Evolutionary conservation across 495 filamentous ascomycete species (phyloP).

Genomic region (Neurospora pannonica): DNA sequence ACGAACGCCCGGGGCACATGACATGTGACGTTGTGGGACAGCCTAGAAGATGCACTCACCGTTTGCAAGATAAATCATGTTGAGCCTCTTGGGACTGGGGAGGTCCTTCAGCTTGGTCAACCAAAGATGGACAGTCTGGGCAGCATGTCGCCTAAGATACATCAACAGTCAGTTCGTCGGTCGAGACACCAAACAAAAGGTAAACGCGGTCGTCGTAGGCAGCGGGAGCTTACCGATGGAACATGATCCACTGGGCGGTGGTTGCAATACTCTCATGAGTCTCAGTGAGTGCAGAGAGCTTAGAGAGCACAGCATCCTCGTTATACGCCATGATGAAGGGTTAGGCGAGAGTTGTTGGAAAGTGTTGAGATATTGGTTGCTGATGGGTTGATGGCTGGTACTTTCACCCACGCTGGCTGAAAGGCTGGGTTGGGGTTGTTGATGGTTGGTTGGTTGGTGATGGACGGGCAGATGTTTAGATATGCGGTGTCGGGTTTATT

Average conservation of each 20-base stretch:
- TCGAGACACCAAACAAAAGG: conserved; percentile 6
- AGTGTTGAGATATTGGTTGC: not conserved
- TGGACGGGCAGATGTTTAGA: not conserved
- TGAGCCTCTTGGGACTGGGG: conserved; percentile 71
- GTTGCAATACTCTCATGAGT: conserved; percentile 92
- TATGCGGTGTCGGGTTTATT: not conserved
- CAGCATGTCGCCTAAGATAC: conserved; percentile 66
- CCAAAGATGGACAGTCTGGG: conserved; percentile 83
- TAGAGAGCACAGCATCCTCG: conserved; percentile 85
- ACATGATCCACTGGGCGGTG: conserved; percentile 98
- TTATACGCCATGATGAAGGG: conserved; percentile 69
- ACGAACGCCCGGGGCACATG: not conserved
- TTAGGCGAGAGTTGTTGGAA: not conserved
- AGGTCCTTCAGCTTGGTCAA: conserved; percentile 79
- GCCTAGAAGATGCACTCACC: conserved; percentile 41
- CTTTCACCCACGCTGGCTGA: not conserved
- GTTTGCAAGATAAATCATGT: conserved; percentile 91
- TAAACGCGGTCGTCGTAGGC: not conserved
- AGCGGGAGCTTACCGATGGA: conserved; percentile 69
- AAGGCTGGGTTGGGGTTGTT: not conserved
- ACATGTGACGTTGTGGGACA: not conserved
- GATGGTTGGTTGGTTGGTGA: not conserved
- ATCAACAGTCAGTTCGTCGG: conserved; percentile 8
- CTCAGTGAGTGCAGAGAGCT: conserved; percentile 91
- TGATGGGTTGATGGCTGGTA: not conserved